Conservation (phyloP, 176 grass and related monocot genomes). For the Calamus simplicifolius region DNA sequence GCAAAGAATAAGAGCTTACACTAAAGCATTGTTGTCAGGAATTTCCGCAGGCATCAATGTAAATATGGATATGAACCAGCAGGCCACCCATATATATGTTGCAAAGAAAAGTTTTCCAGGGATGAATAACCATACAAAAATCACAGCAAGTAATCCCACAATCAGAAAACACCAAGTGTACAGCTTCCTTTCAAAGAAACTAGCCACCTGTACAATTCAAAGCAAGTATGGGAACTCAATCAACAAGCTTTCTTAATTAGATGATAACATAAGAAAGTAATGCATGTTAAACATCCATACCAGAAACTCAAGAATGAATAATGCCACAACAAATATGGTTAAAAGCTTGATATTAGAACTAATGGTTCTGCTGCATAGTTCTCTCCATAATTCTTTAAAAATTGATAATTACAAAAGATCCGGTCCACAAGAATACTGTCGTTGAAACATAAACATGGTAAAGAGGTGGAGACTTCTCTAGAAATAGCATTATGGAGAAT, state of each 20-base stretch:
- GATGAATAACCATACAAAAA: constrained; percentile 33
- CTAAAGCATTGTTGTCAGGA: constrained; percentile 89
- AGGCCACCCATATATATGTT: constrained; percentile 51
- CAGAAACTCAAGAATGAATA: constrained; percentile 82
- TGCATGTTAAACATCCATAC: constrained; percentile 27
- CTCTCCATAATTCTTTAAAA: constrained; percentile 56
- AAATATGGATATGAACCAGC: constrained; percentile 91
- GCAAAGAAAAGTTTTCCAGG: constrained; percentile 46
- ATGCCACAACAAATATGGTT: constrained; percentile 36
- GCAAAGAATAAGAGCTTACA: constrained; percentile 46
- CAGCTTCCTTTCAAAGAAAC: constrained; percentile 82
- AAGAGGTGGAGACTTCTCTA: constrained; percentile 83
- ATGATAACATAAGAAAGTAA: neutral
- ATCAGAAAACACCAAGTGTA: constrained; percentile 91
- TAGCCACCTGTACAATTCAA: constrained; percentile 54
- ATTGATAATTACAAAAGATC: constrained; percentile 55
- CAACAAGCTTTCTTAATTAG: too few relatives aligned
- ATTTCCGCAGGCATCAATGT: constrained; percentile 99
- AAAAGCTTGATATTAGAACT: constrained; percentile 64
- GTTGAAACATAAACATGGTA: constrained; percentile 85
- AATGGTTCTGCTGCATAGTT: constrained; percentile 45
- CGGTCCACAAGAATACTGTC: constrained; percentile 93
- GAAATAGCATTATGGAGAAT: constrained; percentile 53
- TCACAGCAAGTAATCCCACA: constrained; percentile 51
- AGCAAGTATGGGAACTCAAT: too few relatives aligned